phyloP scores from a whole-genome alignment of 108 stramenopile genomes.

The Cyclotella cryptica region DNA sequence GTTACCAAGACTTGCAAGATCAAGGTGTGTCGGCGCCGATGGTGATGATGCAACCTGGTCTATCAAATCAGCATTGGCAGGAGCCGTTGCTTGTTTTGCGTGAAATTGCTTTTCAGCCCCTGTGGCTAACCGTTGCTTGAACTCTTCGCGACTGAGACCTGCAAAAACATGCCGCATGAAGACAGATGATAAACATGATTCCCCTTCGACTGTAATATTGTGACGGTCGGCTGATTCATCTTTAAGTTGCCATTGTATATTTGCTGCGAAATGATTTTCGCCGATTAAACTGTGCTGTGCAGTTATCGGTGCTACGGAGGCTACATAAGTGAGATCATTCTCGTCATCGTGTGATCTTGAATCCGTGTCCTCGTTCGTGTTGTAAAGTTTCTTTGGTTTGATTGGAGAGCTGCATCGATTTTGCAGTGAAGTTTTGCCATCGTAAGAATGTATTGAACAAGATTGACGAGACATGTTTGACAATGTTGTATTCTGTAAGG shows the following conservation, averaged over 20 bases:
- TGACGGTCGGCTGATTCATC: background rate
- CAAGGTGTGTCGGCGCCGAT: background rate
- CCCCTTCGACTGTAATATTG: background rate
- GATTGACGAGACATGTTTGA: background rate
- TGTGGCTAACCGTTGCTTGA: too few species aligned
- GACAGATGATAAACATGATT: background rate
- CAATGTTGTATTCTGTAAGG: background rate
- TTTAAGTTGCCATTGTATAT: background rate
- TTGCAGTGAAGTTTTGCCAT: background rate
- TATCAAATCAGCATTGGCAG: background rate
- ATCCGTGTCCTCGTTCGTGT: background rate
- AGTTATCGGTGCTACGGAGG: background rate
- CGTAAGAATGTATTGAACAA: background rate
- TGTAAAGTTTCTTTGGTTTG: background rate
- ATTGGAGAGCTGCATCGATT: slow-evolving; percentile 14
- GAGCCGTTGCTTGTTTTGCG: too few species aligned
- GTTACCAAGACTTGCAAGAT: background rate
- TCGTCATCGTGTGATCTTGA: background rate
- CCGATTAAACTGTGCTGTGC: background rate
- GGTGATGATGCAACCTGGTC: background rate
- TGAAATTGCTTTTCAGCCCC: too few species aligned
- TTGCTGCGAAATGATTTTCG: background rate
- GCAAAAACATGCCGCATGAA: too few species aligned
- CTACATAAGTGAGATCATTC: background rate
- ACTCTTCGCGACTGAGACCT: too few species aligned